Evolutionary conservation across 768 basidiomycete genomes (phyloP), one percentile per base, ranked within the genome.

Genomic region (Rossbeevera mucosa): DNA sequence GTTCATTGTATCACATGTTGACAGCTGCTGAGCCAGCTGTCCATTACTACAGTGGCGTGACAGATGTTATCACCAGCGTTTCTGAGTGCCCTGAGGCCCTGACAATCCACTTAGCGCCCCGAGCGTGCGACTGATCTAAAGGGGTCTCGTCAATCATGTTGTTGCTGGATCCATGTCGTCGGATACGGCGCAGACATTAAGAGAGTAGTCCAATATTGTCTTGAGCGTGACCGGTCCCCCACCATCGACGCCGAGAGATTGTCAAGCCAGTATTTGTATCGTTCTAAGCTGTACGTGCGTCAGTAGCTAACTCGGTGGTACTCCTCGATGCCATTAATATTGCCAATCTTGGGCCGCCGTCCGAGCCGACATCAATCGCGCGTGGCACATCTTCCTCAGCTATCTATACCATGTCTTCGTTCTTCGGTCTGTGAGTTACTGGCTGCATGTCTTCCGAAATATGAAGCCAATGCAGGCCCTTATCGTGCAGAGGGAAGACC

Each of bases 391-490:
- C 63, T 59, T 33, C 21, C 46, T 50, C 50, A n/a, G n/a, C n/a
- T 47, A 47, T 53, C 58, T 36, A 45, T 40, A 54, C 51, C 47
- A 91, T 91, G 89, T 90, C 89, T 38, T 81, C 89, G n/a, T 91
- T 91, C 76, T 91, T 91, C 65, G 86, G 86, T 59, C 77, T 91
- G 88, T 90, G 67, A 80, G 88, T 73, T 16, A 29, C 44, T 25
- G 38, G 20, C 8, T 12, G 21, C 45, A 29, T 30, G 36, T 53
- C 48, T 48, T 48, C 24, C 28, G 16, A 58, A 22, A 22, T 33
- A 29, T 57, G 40, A 60, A 48, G 41, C 53, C 51, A 50, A 59
- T 51, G 16, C 47, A 38, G 36, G 38, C 47, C 38, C 43, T 51
- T 54, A 52, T 51, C 57, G 18, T 30, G n/a, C 58, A 93, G 91